phyloP scores from a whole-genome alignment of 202 grass and related monocot genomes.

The Cymbopogon flexuosus region DNA sequence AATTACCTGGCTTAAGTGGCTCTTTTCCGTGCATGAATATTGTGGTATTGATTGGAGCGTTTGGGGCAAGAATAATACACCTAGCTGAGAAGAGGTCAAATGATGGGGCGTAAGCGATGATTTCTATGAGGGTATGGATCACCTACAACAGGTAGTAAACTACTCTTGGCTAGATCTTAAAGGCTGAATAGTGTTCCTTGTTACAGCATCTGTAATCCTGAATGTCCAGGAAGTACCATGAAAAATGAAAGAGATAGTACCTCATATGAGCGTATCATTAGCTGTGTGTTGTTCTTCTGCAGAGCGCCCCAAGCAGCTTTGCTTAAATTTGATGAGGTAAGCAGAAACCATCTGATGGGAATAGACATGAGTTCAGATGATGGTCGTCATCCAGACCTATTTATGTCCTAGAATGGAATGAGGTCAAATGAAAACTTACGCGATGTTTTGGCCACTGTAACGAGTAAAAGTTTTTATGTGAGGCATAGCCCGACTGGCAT shows the following conservation, averaged over 20 bases:
- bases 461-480: slow-evolving; percentile 94
- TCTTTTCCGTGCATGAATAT: slow-evolving; percentile 64
- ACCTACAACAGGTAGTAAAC: neutral
- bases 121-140: neutral
- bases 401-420: neutral
- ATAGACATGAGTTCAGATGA: slow-evolving; percentile 15
- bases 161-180: neutral
- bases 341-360: slow-evolving; percentile 79
- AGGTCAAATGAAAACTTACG: slow-evolving; percentile 48
- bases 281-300: slow-evolving; percentile 87
- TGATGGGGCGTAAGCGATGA: neutral
- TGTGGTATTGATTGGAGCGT: slow-evolving; percentile 13
- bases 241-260: slow-evolving; percentile 26
- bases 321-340: slow-evolving; percentile 93
- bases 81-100: slow-evolving; percentile 52
- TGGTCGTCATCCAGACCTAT: neutral
- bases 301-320: slow-evolving; percentile 94
- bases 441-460: slow-evolving; percentile 73
- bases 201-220: neutral
- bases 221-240: neutral
- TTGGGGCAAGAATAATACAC: slow-evolving; percentile 81
- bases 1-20: slow-evolving; percentile 32
- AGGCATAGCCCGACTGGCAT: slow-evolving; percentile 74
- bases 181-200: neutral
- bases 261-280: slow-evolving; percentile 98